Base-by-base conservation (phyloP, 352 stramenopile genomes). In the Albugo laibachii region DNA sequence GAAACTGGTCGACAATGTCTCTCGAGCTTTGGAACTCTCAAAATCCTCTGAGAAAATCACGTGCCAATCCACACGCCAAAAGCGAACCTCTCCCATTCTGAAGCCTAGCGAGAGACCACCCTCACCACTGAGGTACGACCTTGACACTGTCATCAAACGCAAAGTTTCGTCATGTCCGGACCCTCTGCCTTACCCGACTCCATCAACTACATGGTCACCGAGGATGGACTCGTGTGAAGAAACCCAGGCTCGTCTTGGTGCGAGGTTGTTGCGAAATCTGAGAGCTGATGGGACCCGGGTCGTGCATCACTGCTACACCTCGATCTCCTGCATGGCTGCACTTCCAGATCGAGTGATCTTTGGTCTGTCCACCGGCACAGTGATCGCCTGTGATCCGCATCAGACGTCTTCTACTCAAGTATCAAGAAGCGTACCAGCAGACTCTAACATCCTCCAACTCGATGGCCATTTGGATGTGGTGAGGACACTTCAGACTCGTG, bases 1-100 rank as follows among this genome's bases (percentile, higher is more conserved):
- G 37, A 73, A 89, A 40, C 64, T 89, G 5, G 76, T 82, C 11
- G 73, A 83, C 31, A 89, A 89, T 47, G 72, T 89, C 11, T 68
- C 71, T 48, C 76, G 73, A 13, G 76, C 76, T 2, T 59, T 89
- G 1, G 73, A 84, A 36, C 58, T 89, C 58, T 89, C 76, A 1
- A 86, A 80, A 50, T 71, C 84, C 37, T 64, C 69, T 0, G 66
- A 70, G 13, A 43, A 24, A 24, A 19, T 19, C 38, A 43, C 3
- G 8, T 8, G 8, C 24, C 3, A 3, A 31, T 31, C 38, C 3
- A 43, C 20, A n/a, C n/a, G n/a, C n/a, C n/a, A n/a, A n/a, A n/a
- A n/a, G 16, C 20, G 8, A 24, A 43, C 38, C 16, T 24, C 38
- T n/a, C n/a, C n/a, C n/a, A n/a, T n/a, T n/a, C n/a, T n/a, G 8